These are phyloP conservation scores for Harringtonia lauricola DNA, from an alignment of 2,329 filamentous ascomycete species.

Conservation along the genomic window DNA sequence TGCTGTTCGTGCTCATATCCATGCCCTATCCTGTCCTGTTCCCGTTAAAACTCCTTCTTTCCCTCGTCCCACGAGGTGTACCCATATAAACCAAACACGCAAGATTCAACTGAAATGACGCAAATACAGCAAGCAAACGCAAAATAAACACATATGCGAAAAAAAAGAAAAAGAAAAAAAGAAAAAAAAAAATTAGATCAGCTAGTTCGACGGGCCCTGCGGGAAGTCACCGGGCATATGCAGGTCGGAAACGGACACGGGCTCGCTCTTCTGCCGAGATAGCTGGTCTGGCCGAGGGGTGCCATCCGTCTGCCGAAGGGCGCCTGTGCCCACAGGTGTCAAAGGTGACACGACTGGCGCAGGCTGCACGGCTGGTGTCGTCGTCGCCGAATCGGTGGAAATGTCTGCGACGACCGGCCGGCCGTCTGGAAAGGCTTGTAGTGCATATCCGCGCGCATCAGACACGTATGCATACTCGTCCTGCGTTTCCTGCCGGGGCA, in stretches of 20 bases:
- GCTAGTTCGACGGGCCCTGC: background rate
- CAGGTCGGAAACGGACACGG: constrained; percentile 50
- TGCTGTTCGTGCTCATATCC: too few relatives aligned
- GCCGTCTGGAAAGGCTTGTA: too few relatives aligned
- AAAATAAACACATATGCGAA: constrained; percentile 1
- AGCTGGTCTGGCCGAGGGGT: background rate
- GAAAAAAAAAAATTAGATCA: constrained; percentile 1
- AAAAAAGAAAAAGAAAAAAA: constrained; percentile 6
- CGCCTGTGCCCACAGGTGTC: background rate
- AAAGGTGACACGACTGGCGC: background rate
- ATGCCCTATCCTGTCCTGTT: too few relatives aligned
- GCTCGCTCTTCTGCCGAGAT: constrained; percentile 27
- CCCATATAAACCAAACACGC: too few relatives aligned
- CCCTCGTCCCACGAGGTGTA: too few relatives aligned
- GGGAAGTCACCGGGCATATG: constrained; percentile 56
- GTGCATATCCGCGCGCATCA: too few relatives aligned
- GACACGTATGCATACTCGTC: too few relatives aligned
- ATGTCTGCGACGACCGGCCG: too few relatives aligned
- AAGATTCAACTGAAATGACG: too few relatives aligned
- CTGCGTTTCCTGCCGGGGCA: too few relatives aligned
- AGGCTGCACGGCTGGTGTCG: background rate
- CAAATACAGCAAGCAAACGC: background rate
- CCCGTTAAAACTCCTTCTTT: too few relatives aligned
- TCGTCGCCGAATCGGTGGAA: too few relatives aligned
- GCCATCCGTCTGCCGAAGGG: background rate